A percentile compares a stretch with the other conserved stretches of the same genome.
Evolutionary conservation across 2,329 filamentous ascomycete genomes (phyloP).

Genomic region (Cryoendolithus antarcticus): DNA sequence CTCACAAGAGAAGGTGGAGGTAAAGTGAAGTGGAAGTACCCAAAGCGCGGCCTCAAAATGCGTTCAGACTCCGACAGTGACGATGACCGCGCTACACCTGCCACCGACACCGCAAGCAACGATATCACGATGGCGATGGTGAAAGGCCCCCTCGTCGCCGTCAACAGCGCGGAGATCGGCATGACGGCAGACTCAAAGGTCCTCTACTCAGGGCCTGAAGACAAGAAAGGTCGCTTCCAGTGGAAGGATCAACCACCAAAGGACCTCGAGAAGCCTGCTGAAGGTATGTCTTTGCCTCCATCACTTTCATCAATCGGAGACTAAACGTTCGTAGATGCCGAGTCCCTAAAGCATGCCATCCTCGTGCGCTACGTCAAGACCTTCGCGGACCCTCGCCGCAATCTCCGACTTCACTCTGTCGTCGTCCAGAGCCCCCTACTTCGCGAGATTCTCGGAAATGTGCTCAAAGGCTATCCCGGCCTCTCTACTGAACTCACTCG

Average conservation of each 20-base stretch:
- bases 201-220: constrained; percentile 32
- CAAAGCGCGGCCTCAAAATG: not conserved
- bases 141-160: constrained; percentile 2
- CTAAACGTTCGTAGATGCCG: constrained; percentile 26
- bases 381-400: constrained; percentile 42
- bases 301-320: too few relatives aligned
- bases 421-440: constrained; percentile 51
- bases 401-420: constrained; percentile 41
- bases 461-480: constrained; percentile 48
- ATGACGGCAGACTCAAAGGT: constrained; percentile 2
- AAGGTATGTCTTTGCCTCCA: constrained; percentile 24
- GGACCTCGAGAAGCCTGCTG: constrained; percentile 43
- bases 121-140: not conserved
- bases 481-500: constrained; percentile 48
- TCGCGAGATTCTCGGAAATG: constrained; percentile 42
- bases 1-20: too few relatives aligned
- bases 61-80: not conserved
- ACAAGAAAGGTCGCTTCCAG: constrained; percentile 37
- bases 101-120: not conserved
- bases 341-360: constrained; percentile 50
- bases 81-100: not conserved
- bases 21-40: too few relatives aligned
- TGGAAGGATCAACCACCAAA: constrained; percentile 46
- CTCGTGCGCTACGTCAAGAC: constrained; percentile 45
- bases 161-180: constrained; percentile 1